A percentile compares a stretch with the other conserved stretches of the same genome.
phyloP scores from a whole-genome alignment of 805 yeast species.

The Wickerhamomyces rabaulensis region DNA sequence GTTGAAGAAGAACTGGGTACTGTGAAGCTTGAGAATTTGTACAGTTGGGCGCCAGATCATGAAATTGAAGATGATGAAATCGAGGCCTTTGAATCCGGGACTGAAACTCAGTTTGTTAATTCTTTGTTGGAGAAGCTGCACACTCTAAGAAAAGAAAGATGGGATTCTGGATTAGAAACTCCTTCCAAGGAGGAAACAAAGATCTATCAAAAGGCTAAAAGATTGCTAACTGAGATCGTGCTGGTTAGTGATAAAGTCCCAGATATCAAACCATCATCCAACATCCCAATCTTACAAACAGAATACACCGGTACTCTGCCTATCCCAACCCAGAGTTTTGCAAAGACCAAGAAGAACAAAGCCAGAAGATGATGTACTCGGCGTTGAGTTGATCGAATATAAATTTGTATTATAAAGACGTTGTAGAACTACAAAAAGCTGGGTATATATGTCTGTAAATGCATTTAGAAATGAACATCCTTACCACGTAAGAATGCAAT shows the following conservation, averaged over 20 bases:
- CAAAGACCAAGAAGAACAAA: conserved; percentile 19
- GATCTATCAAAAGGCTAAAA: conserved; percentile 37
- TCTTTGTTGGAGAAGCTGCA: conserved; percentile 44
- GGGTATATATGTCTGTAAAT: too few relatives aligned
- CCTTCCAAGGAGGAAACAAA: conserved; percentile 39
- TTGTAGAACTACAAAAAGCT: neutral
- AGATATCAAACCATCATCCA: conserved; percentile 28
- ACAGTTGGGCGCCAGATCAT: conserved; percentile 46
- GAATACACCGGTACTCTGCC: conserved; percentile 81
- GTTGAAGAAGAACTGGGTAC: conserved; percentile 9
- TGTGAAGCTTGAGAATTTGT: conserved; percentile 35
- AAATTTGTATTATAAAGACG: neutral
- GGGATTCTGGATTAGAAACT: conserved; percentile 24
- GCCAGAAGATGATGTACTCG: conserved; percentile 13
- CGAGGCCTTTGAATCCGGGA: conserved; percentile 38
- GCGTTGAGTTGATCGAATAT: too few relatives aligned
- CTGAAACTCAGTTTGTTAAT: conserved; percentile 38
- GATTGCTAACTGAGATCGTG: conserved; percentile 41
- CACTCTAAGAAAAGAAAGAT: conserved; percentile 43
- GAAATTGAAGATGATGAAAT: conserved; percentile 47
- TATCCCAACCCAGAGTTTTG: conserved; percentile 35
- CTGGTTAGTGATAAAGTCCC: conserved; percentile 30
- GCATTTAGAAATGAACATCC: conserved; percentile 23
- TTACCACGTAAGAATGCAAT: conserved; percentile 43
- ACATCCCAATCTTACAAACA: conserved; percentile 64